Evolutionary conservation across 768 basidiomycete genomes (phyloP), one percentile per base, ranked within the genome.

Genomic region (Lactarius evosmus): DNA sequence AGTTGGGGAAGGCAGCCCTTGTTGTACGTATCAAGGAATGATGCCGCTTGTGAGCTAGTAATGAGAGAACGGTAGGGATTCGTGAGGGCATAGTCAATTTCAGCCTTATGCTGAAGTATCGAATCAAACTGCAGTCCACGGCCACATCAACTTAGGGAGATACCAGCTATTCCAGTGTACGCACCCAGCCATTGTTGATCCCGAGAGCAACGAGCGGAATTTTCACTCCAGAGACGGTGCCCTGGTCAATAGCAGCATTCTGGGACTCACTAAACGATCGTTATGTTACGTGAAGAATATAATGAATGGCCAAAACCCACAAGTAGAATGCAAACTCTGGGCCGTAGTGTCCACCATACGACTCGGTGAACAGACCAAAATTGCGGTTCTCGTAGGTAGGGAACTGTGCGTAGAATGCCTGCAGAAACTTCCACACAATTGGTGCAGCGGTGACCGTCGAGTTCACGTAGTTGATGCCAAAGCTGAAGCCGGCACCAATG

Each of bases 361-460:
- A 82, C 70, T 83, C 82, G 2, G 82, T 82, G 82, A 82, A 84
- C 44, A 83, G 72, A 1, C 79, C 82, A 51, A 83, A 72, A 4
- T 75, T 74, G 59, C 74, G 75, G 3, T 64, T 62, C 38, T 74
- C 69, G 30, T 77, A 77, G 33, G 76, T 75, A 33, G 78, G 60
- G 60, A 83, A 84, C 61, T 76, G 76, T 17, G 50, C 50, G 50
- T 51, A 51, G 25, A 51, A 44, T 22, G 41, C 41, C 41, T 44
- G 41, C n/a, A 44, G n/a, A 22, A 44, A n/a, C n/a, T 44, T 44
- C 51, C 51, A 52, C 27, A 52, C 27, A 27, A 30, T 17, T 16
- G 51, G 27, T 5, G 51, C 51, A 30, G 51, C 51, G 7, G 51
- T 32, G 8, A 30, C 27, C 29, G 51, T 52, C 27, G 27, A 27